Conservation (phyloP, 768 basidiomycete genomes). For the Daedaleopsis nitida region DNA sequence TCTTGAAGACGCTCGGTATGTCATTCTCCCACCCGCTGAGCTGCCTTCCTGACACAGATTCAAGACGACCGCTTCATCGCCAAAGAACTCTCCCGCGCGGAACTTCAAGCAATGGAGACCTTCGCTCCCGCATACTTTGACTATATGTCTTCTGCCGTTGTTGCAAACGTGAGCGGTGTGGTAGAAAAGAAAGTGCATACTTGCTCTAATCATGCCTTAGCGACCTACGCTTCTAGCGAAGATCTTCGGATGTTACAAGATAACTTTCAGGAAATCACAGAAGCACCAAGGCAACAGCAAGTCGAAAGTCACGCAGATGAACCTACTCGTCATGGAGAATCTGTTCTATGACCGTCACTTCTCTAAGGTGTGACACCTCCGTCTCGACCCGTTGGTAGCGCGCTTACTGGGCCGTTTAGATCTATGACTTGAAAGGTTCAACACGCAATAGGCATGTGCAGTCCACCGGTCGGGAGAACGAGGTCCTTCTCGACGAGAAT, state of each 20-base stretch:
- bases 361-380: constrained; percentile 60
- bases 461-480: constrained; percentile 86
- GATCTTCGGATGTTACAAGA: constrained; percentile 94
- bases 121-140: constrained; percentile 98
- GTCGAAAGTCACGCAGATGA: constrained; percentile 88
- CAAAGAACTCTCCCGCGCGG: constrained; percentile 89
- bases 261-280: constrained; percentile 83
- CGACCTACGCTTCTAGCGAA: constrained; percentile 95
- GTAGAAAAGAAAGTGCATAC: no score
- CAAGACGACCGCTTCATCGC: constrained; percentile 99
- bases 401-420: constrained; percentile 44
- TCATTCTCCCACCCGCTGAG: constrained; percentile 5
- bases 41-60: neutral
- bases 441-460: constrained; percentile 92
- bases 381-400: neutral
- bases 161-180: constrained; percentile 63
- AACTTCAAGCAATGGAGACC: constrained; percentile 92
- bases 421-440: constrained; percentile 97
- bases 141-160: constrained; percentile 94
- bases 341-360: constrained; percentile 92
- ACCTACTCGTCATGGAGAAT: constrained; percentile 97
- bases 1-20: constrained; percentile 91
- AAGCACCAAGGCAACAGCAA: constrained; percentile 66
- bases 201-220: constrained; percentile 40
- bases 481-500: constrained; percentile 96